Evolutionary conservation across 768 basidiomycete genomes (phyloP).

Genomic region (Tubosaeta sp.): DNA sequence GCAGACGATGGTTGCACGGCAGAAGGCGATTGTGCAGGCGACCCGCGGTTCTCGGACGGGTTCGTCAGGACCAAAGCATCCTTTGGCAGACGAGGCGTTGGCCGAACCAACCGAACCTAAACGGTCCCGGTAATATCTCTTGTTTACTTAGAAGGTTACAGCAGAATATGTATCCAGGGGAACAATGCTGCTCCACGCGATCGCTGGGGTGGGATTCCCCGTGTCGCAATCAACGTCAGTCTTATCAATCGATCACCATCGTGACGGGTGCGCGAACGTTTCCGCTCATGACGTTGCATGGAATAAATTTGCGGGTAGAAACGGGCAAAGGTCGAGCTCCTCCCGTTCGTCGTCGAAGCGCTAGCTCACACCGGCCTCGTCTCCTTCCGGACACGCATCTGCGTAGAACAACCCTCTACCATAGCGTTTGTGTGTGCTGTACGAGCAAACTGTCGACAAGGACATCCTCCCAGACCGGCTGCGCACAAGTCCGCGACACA

Average conservation of each 20-base stretch:
- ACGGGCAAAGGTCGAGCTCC: background rate
- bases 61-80: conserved; percentile 2
- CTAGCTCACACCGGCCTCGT: too few species aligned
- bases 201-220: background rate
- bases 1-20: conserved; percentile 31
- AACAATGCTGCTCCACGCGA: background rate
- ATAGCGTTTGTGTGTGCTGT: too few species aligned
- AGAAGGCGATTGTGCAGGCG: conserved; percentile 27
- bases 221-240: background rate
- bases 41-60: conserved; percentile 1
- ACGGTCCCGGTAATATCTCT: conserved; percentile 1
- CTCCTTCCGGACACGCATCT: too few species aligned
- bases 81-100: conserved; percentile 21
- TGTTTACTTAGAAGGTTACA: background rate
- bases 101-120: conserved; percentile 10
- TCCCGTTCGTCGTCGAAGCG: too few species aligned
- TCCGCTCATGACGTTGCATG: background rate
- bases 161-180: background rate
- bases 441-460: too few species aligned
- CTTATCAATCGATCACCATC: background rate
- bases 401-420: too few species aligned
- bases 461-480: too few species aligned
- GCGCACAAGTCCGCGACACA: too few species aligned
- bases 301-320: background rate
- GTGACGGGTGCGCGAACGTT: background rate